A percentile compares a stretch with the other conserved stretches of the same genome.
Evolutionary conservation across 2,329 filamentous ascomycete genomes (phyloP).

Genomic region (Grosmannia serpens): DNA sequence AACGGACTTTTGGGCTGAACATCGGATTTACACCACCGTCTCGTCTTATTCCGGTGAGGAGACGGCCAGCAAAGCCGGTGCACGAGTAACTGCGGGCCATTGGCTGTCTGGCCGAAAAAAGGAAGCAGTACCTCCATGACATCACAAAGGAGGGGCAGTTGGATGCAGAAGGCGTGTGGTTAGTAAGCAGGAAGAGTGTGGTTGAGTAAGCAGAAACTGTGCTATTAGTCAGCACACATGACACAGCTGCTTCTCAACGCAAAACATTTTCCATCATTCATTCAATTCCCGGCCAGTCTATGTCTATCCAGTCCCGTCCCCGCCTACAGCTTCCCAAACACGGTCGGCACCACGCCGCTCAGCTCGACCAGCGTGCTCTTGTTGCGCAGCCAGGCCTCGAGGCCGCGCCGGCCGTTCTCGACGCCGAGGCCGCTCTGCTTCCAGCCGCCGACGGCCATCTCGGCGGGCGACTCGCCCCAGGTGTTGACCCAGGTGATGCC

Average conservation of each 20-base stretch:
- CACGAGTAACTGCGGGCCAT: not conserved
- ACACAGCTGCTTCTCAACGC: no score
- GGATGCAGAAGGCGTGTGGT: no score
- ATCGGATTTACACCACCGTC: not conserved
- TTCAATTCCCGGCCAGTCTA: no score
- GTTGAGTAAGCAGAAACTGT: no score
- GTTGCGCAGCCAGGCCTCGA: slow-evolving; percentile 74
- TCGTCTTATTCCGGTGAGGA: not conserved
- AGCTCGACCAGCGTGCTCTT: slow-evolving; percentile 85
- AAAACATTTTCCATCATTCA: no score
- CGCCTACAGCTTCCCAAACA: slow-evolving; percentile 53
- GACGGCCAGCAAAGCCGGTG: not conserved
- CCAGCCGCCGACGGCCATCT: slow-evolving; percentile 90
- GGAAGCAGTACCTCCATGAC: no score
- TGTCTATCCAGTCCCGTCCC: no score
- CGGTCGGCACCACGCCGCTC: slow-evolving; percentile 55
- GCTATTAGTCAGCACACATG: not conserved
- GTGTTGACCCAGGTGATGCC: slow-evolving; percentile 91
- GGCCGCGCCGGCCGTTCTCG: slow-evolving; percentile 70
- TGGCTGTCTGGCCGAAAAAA: no score
- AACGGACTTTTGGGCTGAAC: not conserved
- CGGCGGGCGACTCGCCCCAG: slow-evolving; percentile 83
- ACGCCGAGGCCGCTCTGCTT: slow-evolving; percentile 81
- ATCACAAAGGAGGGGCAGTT: not conserved
- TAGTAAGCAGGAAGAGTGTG: no score